These are phyloP conservation scores for Fagus crenata DNA, from an alignment of 306 rosid species.

Conservation along the genomic window DNA sequence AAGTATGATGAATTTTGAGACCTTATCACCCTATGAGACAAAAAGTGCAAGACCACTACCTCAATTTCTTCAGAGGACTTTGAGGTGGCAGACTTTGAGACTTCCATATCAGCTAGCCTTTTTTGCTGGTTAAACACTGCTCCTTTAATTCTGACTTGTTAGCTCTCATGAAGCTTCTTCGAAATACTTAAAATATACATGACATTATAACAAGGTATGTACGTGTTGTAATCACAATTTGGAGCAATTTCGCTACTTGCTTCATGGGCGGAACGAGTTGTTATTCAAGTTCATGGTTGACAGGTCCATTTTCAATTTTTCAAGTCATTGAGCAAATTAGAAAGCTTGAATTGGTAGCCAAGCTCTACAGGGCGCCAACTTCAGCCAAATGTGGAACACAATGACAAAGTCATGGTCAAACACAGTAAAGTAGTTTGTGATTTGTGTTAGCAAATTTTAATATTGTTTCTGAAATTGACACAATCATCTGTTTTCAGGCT, in stretches of 20 bases:
- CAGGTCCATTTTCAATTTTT: conserved; percentile 5
- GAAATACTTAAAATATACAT: neutral
- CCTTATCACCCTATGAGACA: neutral
- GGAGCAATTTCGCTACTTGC: conserved; percentile 15
- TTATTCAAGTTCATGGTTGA: conserved; percentile 9
- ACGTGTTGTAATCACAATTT: neutral
- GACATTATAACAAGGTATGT: too few species aligned
- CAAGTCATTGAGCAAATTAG: conserved; percentile 6
- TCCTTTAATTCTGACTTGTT: conserved; percentile 25
- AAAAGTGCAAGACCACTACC: conserved; percentile 27
- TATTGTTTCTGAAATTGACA: neutral
- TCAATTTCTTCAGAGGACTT: neutral
- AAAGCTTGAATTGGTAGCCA: neutral
- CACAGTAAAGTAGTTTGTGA: neutral
- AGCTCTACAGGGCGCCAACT: conserved; percentile 22
- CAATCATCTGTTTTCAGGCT: neutral
- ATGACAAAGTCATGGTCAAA: neutral
- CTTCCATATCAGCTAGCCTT: too few species aligned
- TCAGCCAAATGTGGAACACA: conserved; percentile 17
- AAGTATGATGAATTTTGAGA: conserved; percentile 32
- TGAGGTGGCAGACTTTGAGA: neutral
- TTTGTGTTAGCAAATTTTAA: neutral
- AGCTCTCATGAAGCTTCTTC: conserved; percentile 18
- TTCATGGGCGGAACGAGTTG: neutral
- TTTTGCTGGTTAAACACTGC: neutral